Conservation (phyloP, 192 early-diverging fungal species). For the Coemansia sp. region DNA sequence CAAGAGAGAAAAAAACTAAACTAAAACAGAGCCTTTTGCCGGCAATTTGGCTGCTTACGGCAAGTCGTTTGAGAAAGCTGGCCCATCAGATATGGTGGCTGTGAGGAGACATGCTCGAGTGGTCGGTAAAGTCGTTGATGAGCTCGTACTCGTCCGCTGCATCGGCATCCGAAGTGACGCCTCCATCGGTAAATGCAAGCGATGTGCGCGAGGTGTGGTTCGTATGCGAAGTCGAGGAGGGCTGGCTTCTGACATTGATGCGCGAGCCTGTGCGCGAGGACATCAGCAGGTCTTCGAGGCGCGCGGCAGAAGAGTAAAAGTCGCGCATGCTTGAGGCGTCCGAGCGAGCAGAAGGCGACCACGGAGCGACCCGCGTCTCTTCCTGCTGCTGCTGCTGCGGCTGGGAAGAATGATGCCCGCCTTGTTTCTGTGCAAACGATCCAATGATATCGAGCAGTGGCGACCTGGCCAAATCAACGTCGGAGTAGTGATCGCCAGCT, state of each 20-base stretch:
- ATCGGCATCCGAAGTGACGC: constrained; percentile 2
- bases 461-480: constrained; percentile 32
- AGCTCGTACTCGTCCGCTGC: constrained; percentile 21
- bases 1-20: not conserved
- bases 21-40: too few species aligned
- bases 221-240: not conserved
- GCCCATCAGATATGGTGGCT: not conserved
- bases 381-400: not conserved
- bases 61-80: not conserved
- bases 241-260: constrained; percentile 3
- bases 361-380: not conserved
- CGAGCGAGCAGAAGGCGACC: constrained; percentile 19
- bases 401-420: too few species aligned
- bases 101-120: constrained; percentile 8
- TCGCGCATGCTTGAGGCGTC: constrained; percentile 47
- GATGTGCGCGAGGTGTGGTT: constrained; percentile 9
- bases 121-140: constrained; percentile 20
- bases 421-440: not conserved
- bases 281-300: constrained; percentile 30
- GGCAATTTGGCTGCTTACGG: not conserved
- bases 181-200: constrained; percentile 6
- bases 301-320: constrained; percentile 46
- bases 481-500: constrained; percentile 14
- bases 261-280: constrained; percentile 25
- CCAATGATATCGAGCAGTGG: constrained; percentile 14